Evolutionary conservation across 495 filamentous ascomycete genomes (phyloP).

Genomic region (Lentithecium fluviatile): DNA sequence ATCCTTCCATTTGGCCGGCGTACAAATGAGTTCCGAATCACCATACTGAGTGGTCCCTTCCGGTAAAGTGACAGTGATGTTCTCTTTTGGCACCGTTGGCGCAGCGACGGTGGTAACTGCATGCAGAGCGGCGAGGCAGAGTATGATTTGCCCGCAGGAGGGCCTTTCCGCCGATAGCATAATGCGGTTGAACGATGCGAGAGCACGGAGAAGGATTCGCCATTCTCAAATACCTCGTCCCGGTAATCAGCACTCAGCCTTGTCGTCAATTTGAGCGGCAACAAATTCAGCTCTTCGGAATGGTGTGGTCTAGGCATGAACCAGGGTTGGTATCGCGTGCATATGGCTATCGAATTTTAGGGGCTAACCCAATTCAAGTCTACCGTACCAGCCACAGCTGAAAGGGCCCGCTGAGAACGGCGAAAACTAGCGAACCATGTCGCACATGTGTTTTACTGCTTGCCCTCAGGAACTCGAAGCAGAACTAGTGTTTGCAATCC

Average conservation of each 20-base stretch:
- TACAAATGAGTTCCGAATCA: constrained; percentile 14
- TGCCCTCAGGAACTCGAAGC: too few species aligned
- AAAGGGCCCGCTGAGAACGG: not conserved
- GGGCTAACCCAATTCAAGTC: not conserved
- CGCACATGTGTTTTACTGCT: too few species aligned
- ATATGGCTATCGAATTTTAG: not conserved
- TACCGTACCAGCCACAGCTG: constrained; percentile 4
- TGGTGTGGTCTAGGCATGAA: not conserved
- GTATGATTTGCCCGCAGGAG: not conserved
- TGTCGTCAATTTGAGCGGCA: not conserved
- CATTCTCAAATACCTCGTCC: not conserved
- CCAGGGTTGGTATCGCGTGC: too few species aligned
- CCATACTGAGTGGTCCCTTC: constrained; percentile 11
- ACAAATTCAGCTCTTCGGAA: not conserved
- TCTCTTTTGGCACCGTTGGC: not conserved
- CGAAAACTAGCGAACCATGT: too few species aligned
- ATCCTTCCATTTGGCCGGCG: constrained; percentile 14
- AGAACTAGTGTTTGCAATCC: too few species aligned
- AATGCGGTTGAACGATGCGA: not conserved
- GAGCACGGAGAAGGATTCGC: not conserved
- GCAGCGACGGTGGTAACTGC: not conserved
- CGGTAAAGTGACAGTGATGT: constrained; percentile 17
- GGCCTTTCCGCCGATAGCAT: not conserved
- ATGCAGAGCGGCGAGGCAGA: not conserved
- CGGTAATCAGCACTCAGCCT: not conserved